A percentile compares a stretch with the other conserved stretches of the same genome.
Evolutionary conservation across 1,284 basidiomycete species (phyloP).

Genomic region (Meira miltonrushii): DNA sequence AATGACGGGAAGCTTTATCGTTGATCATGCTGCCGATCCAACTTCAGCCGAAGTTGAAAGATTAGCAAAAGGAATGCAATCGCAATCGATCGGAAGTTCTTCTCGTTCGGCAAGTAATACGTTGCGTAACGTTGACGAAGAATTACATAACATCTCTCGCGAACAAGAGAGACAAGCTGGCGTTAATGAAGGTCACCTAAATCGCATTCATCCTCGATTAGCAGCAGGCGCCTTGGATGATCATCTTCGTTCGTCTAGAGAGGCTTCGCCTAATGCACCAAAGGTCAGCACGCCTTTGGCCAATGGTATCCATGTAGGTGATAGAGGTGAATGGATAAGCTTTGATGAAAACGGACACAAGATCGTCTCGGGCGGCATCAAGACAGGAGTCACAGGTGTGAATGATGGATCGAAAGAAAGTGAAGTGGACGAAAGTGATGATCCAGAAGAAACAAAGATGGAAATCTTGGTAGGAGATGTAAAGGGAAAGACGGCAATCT

Average conservation of each 20-base stretch:
- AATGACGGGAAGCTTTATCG: constrained; percentile 32
- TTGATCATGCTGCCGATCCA: constrained; percentile 21
- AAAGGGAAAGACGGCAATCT: constrained; percentile 76
- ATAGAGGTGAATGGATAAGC: constrained; percentile 51
- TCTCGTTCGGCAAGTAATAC: constrained; percentile 1
- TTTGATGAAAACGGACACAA: constrained; percentile 44
- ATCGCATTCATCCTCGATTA: constrained; percentile 14
- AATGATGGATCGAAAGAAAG: constrained; percentile 16
- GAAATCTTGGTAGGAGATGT: constrained; percentile 97
- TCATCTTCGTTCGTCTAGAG: neutral
- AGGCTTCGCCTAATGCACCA: neutral
- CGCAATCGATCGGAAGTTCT: neutral
- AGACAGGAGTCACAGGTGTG: neutral
- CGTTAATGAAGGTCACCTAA: neutral
- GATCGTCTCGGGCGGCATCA: constrained; percentile 29
- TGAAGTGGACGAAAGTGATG: constrained; percentile 24
- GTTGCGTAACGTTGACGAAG: constrained; percentile 10
- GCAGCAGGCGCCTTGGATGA: neutral
- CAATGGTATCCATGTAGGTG: constrained; percentile 54
- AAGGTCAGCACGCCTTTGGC: constrained; percentile 14
- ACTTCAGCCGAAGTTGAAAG: neutral
- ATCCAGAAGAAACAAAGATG: constrained; percentile 61
- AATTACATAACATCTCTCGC: constrained; percentile 4
- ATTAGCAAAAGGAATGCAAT: neutral
- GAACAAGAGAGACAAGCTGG: neutral